Evolutionary conservation across 179 eudicot genomes (phyloP).

Genomic region (Sideroxylon spinosum): DNA sequence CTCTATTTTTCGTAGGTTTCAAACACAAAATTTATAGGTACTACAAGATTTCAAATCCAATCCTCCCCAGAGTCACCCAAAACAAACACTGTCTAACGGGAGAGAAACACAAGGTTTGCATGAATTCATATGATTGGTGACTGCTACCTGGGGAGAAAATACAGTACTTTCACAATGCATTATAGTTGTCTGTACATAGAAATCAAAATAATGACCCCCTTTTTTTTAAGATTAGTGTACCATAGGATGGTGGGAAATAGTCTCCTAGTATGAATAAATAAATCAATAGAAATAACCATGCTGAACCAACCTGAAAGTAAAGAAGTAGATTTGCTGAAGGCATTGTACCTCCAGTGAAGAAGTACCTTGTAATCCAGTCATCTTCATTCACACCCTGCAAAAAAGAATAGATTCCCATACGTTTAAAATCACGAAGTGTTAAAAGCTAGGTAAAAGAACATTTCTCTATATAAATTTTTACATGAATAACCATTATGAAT

Average conservation of each 20-base stretch:
- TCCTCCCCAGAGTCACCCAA: too few relatives aligned
- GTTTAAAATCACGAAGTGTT: neutral
- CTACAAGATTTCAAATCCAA: too few relatives aligned
- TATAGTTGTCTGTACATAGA: neutral
- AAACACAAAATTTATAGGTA: too few relatives aligned
- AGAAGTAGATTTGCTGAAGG: constrained; percentile 91
- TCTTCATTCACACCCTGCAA: constrained; percentile 80
- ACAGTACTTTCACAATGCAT: neutral
- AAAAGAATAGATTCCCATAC: neutral
- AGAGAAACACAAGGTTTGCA: too few relatives aligned
- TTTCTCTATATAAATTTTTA: neutral
- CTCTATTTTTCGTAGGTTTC: too few relatives aligned
- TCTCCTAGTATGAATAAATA: neutral
- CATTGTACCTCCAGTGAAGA: constrained; percentile 95
- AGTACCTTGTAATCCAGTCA: constrained; percentile 95
- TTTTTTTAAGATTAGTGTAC: too few relatives aligned
- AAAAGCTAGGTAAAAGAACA: neutral
- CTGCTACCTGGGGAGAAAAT: neutral
- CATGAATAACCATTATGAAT: neutral
- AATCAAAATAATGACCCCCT: too few relatives aligned
- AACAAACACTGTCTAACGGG: too few relatives aligned
- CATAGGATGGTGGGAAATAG: neutral
- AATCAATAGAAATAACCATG: neutral
- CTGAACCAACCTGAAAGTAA: constrained; percentile 72
- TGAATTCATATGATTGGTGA: too few relatives aligned